These are phyloP conservation scores for Postia placenta DNA, from an alignment of 768 basidiomycete genomes.

Conservation along the genomic window DNA sequence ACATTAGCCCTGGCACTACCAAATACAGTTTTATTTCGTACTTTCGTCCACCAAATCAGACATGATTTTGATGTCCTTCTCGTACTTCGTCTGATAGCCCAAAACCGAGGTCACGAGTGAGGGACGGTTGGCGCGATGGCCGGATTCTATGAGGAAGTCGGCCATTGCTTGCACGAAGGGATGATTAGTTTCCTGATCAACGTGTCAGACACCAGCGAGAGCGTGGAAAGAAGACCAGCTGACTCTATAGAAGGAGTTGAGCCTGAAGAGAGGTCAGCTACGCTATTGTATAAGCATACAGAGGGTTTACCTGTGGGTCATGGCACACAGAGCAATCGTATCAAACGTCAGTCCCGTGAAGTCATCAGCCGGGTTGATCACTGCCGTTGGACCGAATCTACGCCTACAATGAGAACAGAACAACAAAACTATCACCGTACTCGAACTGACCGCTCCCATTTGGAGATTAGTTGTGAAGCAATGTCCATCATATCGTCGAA, in stretches of 20 bases:
- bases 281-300: too few relatives aligned
- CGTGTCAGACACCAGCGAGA: neutral
- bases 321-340: conserved; percentile 38
- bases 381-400: conserved; percentile 36
- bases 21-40: conserved; percentile 19
- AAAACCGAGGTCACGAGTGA: conserved; percentile 30
- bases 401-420: neutral
- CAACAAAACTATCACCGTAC: neutral
- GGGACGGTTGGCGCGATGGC: conserved; percentile 29
- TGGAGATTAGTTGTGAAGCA: conserved; percentile 35
- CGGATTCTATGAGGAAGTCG: conserved; percentile 36
- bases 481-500: conserved; percentile 44
- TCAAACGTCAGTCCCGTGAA: conserved; percentile 44
- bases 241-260: conserved; percentile 43
- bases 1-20: too few relatives aligned
- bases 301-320: conserved; percentile 31
- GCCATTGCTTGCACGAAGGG: conserved; percentile 36
- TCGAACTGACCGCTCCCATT: conserved; percentile 33
- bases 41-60: conserved; percentile 32
- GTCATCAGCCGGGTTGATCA: conserved; percentile 38
- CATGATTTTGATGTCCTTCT: conserved; percentile 35
- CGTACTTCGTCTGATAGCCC: conserved; percentile 32
- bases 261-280: conserved; percentile 15
- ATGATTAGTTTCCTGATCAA: conserved; percentile 26
- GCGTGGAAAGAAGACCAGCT: neutral